A percentile compares a stretch with the other conserved stretches of the same genome.
Evolutionary conservation across 2,329 filamentous ascomycete genomes (phyloP).

Genomic region (Cryphonectria nitschkei): DNA sequence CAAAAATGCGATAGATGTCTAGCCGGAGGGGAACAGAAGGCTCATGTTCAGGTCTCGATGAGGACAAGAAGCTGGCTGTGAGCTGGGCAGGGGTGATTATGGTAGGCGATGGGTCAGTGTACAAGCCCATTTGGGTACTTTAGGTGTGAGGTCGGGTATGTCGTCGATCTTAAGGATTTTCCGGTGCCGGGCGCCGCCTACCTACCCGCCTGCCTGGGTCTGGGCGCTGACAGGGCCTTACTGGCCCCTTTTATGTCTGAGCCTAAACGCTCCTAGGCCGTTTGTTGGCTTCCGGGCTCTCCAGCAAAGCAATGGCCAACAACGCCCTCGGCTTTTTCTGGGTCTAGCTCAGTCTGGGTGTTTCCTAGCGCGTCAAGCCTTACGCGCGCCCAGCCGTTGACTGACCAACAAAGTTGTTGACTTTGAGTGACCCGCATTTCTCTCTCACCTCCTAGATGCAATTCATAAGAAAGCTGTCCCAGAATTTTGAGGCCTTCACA

Average conservation of each 20-base stretch:
- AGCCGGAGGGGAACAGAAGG: constrained; percentile 10
- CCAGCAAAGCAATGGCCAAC: neutral
- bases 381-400: neutral
- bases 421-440: neutral
- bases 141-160: constrained; percentile 21
- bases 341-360: neutral
- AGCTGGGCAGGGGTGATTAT: constrained; percentile 23
- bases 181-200: constrained; percentile 10
- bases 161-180: constrained; percentile 21
- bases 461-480: neutral
- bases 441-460: neutral
- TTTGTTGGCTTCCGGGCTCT: neutral
- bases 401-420: neutral
- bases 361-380: constrained; percentile 2
- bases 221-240: neutral
- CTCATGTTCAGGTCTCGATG: constrained; percentile 19
- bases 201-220: neutral
- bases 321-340: neutral
- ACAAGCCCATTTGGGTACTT: constrained; percentile 10
- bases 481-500: neutral
- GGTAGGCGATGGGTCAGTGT: constrained; percentile 3
- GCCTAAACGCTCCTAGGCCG: neutral
- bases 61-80: neutral
- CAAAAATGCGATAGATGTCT: neutral
- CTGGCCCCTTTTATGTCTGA: neutral